Conservation (phyloP, 1,284 basidiomycete genomes). For the Taiwanofungus camphoratus region DNA sequence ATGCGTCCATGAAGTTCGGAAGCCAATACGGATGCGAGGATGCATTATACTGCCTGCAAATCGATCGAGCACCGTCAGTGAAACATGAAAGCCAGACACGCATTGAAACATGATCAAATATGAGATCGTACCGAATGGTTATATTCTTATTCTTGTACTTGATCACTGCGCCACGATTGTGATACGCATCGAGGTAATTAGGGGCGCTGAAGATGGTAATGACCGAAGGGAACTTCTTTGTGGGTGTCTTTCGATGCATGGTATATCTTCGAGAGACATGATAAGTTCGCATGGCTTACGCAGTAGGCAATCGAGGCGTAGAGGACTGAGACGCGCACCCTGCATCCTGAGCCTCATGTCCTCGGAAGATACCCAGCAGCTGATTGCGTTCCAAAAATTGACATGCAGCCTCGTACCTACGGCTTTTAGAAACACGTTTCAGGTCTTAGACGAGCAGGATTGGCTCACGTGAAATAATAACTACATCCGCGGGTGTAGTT, state of each 20-base stretch:
- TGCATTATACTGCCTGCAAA: slow-evolving; percentile 81
- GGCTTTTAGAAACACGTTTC: background rate
- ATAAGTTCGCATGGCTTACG: too few species aligned
- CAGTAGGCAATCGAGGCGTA: background rate
- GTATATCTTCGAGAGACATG: slow-evolving; percentile 59
- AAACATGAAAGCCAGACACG: background rate
- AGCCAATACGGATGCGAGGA: slow-evolving; percentile 89
- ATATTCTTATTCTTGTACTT: slow-evolving; percentile 99
- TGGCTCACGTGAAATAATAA: slow-evolving; percentile 86
- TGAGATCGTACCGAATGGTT: slow-evolving; percentile 83
- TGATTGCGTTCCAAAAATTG: slow-evolving; percentile 92
- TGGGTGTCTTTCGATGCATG: slow-evolving; percentile 92
- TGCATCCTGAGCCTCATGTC: slow-evolving; percentile 97
- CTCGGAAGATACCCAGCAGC: slow-evolving; percentile 90
- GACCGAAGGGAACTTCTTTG: slow-evolving; percentile 88
- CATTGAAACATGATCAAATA: background rate
- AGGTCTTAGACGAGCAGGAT: background rate
- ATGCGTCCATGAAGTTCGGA: slow-evolving; percentile 99
- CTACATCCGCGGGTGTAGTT: slow-evolving; percentile 93
- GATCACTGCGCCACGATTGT: slow-evolving; percentile 94
- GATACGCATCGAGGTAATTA: slow-evolving; percentile 95
- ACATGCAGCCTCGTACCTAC: slow-evolving; percentile 88
- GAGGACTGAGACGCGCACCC: slow-evolving; percentile 49
- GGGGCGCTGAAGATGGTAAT: slow-evolving; percentile 97
- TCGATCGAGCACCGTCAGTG: background rate